Evolutionary conservation across 1,284 basidiomycete species (phyloP).

Genomic region (Neolentinus lepideus): DNA sequence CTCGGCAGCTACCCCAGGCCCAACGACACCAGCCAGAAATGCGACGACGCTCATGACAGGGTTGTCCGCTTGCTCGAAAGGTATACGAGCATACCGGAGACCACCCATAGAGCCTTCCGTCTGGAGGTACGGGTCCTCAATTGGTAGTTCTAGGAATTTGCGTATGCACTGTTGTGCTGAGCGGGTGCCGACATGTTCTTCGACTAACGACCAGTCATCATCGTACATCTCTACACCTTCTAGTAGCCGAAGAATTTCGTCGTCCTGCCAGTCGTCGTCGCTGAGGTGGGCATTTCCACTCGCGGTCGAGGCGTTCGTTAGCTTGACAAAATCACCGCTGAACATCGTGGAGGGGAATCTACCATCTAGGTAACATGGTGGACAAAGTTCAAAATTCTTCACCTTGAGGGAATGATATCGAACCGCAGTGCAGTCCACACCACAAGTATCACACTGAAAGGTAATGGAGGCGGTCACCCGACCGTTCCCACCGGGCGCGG

Average conservation of each 20-base stretch:
- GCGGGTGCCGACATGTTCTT: slow-evolving; percentile 88
- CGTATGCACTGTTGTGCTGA: slow-evolving; percentile 93
- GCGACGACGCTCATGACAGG: slow-evolving; percentile 98
- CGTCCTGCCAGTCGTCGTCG: slow-evolving; percentile 84
- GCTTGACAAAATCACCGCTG: slow-evolving; percentile 95
- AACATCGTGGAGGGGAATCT: slow-evolving; percentile 96
- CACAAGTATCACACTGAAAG: slow-evolving; percentile 91
- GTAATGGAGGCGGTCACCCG: slow-evolving; percentile 32
- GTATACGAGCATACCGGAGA: slow-evolving; percentile 73
- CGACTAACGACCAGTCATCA: slow-evolving; percentile 92
- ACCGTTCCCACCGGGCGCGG: slow-evolving; percentile 35
- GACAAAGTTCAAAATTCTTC: slow-evolving; percentile 86
- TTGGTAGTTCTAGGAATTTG: slow-evolving; percentile 94
- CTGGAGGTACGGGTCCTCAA: slow-evolving; percentile 87
- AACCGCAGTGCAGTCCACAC: slow-evolving; percentile 82
- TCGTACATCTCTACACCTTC: slow-evolving; percentile 98
- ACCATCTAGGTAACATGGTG: slow-evolving; percentile 91
- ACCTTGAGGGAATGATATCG: slow-evolving; percentile 94
- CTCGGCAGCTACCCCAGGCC: slow-evolving; percentile 87
- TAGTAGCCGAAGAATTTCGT: slow-evolving; percentile 83
- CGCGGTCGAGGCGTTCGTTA: slow-evolving; percentile 45
- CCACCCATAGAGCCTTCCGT: slow-evolving; percentile 75
- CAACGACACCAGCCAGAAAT: slow-evolving; percentile 90
- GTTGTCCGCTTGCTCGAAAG: slow-evolving; percentile 94
- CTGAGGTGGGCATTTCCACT: slow-evolving; percentile 35